Conservation (phyloP, 1,284 basidiomycete species). For the Ustilago nuda region DNA sequence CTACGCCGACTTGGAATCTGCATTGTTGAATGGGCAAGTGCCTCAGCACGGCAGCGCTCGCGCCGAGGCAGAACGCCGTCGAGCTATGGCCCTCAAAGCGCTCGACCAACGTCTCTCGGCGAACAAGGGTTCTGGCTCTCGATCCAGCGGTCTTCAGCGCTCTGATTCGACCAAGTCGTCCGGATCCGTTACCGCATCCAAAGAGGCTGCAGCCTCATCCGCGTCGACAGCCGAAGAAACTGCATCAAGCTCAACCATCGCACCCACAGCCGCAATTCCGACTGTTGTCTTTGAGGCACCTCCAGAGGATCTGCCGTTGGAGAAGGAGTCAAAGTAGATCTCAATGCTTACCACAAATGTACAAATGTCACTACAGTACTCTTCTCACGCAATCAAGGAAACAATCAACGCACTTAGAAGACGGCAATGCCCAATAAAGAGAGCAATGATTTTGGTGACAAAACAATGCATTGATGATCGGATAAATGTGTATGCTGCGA, state of each 20-base stretch:
- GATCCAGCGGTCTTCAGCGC: slow-evolving; percentile 26
- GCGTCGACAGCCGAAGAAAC: slow-evolving; percentile 1
- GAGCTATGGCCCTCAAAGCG: slow-evolving; percentile 92
- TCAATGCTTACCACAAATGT: neutral
- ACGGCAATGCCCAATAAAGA: neutral
- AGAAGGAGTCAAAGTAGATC: slow-evolving; percentile 24
- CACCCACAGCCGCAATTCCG: slow-evolving; percentile 26
- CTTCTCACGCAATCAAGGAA: neutral
- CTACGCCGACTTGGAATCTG: slow-evolving; percentile 70
- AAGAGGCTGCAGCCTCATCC: slow-evolving; percentile 4
- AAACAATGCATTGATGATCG: slow-evolving; percentile 5
- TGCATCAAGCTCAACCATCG: slow-evolving; percentile 12
- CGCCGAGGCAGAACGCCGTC: slow-evolving; percentile 69
- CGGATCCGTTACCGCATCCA: slow-evolving; percentile 16
- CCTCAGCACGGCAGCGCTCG: slow-evolving; percentile 43
- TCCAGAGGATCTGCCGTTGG: slow-evolving; percentile 26
- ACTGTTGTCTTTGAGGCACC: slow-evolving; percentile 53
- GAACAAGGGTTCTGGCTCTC: slow-evolving; percentile 33
- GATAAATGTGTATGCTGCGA: slow-evolving; percentile 2
- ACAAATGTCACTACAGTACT: neutral
- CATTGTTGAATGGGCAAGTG: slow-evolving; percentile 75
- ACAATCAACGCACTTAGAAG: neutral
- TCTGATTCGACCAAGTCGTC: slow-evolving; percentile 33
- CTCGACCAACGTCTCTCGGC: slow-evolving; percentile 87
- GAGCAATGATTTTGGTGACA: neutral